phyloP scores from a whole-genome alignment of 1,284 basidiomycete species.

The Abortiporus biennis region DNA sequence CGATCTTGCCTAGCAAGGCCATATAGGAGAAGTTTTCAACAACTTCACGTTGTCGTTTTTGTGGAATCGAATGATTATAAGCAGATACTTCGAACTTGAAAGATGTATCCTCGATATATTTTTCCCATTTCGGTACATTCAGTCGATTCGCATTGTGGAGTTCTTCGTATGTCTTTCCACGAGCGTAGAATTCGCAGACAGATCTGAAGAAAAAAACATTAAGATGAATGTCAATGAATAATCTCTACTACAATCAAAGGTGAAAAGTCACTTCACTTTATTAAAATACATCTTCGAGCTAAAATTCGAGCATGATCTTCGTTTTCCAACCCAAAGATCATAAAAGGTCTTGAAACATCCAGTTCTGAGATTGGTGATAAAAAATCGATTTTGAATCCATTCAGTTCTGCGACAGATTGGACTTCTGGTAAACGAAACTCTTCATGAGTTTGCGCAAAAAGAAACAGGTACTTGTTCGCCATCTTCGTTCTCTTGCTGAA shows the following conservation, averaged over 20 bases:
- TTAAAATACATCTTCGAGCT: slow-evolving; percentile 73
- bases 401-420: slow-evolving; percentile 60
- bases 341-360: slow-evolving; percentile 64
- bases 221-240: slow-evolving; percentile 1
- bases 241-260: slow-evolving; percentile 1
- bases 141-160: slow-evolving; percentile 56
- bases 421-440: slow-evolving; percentile 83
- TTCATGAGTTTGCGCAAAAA: slow-evolving; percentile 75
- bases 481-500: not conserved
- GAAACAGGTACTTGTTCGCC: slow-evolving; percentile 48
- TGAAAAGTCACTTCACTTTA: slow-evolving; percentile 55
- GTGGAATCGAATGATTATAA: slow-evolving; percentile 72
- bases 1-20: slow-evolving; percentile 77
- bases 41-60: slow-evolving; percentile 56
- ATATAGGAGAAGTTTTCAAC: slow-evolving; percentile 87
- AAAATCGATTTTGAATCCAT: slow-evolving; percentile 50
- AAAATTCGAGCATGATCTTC: slow-evolving; percentile 76
- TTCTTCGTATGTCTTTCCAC: slow-evolving; percentile 61
- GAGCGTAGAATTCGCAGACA: slow-evolving; percentile 72
- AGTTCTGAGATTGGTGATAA: slow-evolving; percentile 28
- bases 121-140: slow-evolving; percentile 48
- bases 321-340: slow-evolving; percentile 63
- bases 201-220: slow-evolving; percentile 42
- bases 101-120: slow-evolving; percentile 57
- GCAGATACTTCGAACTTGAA: slow-evolving; percentile 82